These are phyloP conservation scores for Zygosaccharomyces sapae DNA, from an alignment of 1,139 yeast genomes.

Conservation along the genomic window DNA sequence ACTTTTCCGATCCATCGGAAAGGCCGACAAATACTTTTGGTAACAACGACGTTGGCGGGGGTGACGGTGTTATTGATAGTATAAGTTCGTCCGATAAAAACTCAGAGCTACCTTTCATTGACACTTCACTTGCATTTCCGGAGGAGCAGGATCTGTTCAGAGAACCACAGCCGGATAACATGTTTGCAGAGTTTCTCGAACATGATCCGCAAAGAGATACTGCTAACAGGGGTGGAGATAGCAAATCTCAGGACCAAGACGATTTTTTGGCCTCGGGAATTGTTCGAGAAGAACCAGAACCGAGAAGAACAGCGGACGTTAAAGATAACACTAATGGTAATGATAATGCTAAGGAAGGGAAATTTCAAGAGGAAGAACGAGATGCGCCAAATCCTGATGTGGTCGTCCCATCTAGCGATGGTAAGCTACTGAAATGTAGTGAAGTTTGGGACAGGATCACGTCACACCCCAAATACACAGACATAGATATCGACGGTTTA, in stretches of 20 bases:
- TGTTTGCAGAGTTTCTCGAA: conserved; percentile 14
- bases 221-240: background rate
- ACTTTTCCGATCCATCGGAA: conserved; percentile 4
- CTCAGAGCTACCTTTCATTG: conserved; percentile 12
- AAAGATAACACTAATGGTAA: conserved; percentile 8
- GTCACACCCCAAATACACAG: conserved; percentile 88
- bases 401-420: conserved; percentile 51
- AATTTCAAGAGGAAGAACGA: conserved; percentile 1
- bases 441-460: conserved; percentile 97
- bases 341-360: conserved; percentile 8
- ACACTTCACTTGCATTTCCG: conserved; percentile 15
- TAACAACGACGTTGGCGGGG: background rate
- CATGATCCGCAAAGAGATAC: conserved; percentile 12
- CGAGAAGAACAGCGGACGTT: background rate
- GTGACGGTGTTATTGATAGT: background rate
- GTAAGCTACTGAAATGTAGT: conserved; percentile 61
- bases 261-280: conserved; percentile 11
- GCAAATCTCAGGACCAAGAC: background rate
- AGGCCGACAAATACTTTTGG: conserved; percentile 5
- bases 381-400: conserved; percentile 34
- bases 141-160: conserved; percentile 15
- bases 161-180: conserved; percentile 10
- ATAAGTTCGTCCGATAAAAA: background rate
- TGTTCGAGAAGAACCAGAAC: conserved; percentile 20
- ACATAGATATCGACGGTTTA: conserved; percentile 87